phyloP scores from a whole-genome alignment of 176 grass and related monocot genomes.

The Triticum timopheevii region DNA sequence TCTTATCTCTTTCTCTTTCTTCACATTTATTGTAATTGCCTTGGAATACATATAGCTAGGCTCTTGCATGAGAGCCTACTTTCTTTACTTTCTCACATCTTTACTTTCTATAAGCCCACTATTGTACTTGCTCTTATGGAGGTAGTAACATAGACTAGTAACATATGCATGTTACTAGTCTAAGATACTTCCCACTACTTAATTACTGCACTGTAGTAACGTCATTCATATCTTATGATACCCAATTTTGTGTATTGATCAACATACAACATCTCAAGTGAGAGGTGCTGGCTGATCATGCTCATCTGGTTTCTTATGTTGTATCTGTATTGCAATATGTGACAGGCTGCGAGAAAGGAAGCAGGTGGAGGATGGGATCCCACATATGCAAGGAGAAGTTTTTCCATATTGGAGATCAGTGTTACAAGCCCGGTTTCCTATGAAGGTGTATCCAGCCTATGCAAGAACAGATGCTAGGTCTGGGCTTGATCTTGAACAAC shows the following conservation, averaged over 20 bases:
- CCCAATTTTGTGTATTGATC: background rate
- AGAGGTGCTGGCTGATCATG: background rate
- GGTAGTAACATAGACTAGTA: no score
- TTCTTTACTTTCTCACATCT: no score
- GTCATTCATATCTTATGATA: background rate
- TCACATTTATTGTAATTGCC: no score
- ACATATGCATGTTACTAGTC: background rate
- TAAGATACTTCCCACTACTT: background rate
- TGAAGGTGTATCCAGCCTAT: constrained; percentile 14
- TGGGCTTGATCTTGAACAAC: background rate
- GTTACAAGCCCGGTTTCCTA: background rate
- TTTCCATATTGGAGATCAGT: constrained; percentile 8
- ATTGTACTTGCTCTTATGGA: background rate
- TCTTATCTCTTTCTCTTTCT: no score
- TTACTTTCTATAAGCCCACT: no score
- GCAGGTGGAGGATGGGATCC: background rate
- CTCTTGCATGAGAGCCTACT: no score
- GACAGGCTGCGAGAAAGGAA: background rate
- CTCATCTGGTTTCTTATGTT: background rate
- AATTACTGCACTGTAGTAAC: background rate
- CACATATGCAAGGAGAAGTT: background rate
- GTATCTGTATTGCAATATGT: background rate
- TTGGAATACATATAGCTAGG: no score
- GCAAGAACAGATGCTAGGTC: constrained; percentile 1
- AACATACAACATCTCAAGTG: background rate